Evolutionary conservation across 1,139 yeast species (phyloP).

Genomic region (Protomyces inundatus): DNA sequence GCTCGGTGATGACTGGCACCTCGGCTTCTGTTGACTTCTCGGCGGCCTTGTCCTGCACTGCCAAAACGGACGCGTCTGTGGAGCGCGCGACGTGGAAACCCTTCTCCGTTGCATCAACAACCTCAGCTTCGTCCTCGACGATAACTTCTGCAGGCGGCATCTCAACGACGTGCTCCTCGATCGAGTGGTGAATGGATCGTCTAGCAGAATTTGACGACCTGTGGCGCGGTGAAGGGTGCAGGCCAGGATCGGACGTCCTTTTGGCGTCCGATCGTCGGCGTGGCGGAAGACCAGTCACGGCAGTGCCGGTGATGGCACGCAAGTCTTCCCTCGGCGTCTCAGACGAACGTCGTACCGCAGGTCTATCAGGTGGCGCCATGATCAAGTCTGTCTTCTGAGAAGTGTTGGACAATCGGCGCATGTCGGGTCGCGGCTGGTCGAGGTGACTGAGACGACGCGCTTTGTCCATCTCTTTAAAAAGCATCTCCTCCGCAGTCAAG

Average conservation of each 20-base stretch:
- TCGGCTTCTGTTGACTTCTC: background rate
- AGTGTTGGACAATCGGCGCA: background rate
- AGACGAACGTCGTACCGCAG: background rate
- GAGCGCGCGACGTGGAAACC: background rate
- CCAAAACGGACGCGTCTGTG: background rate
- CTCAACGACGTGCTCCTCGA: background rate
- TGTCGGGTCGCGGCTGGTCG: background rate
- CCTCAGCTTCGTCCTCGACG: background rate
- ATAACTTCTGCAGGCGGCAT: background rate
- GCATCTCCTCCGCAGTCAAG: background rate
- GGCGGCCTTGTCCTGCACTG: background rate
- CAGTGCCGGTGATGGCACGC: too few relatives aligned
- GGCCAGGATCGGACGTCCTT: too few relatives aligned
- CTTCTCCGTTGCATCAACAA: background rate
- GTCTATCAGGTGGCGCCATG: too few relatives aligned
- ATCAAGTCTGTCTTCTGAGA: too few relatives aligned
- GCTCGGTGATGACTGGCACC: background rate
- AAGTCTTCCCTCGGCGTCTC: background rate
- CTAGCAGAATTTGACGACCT: too few relatives aligned
- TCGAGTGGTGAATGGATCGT: background rate
- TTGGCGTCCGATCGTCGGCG: too few relatives aligned
- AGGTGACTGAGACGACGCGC: background rate
- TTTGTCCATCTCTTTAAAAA: background rate
- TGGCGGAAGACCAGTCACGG: too few relatives aligned
- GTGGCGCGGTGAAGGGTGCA: too few relatives aligned